phyloP scores from a whole-genome alignment of 495 filamentous ascomycete genomes.

The Saxispiralis lemnorum region DNA sequence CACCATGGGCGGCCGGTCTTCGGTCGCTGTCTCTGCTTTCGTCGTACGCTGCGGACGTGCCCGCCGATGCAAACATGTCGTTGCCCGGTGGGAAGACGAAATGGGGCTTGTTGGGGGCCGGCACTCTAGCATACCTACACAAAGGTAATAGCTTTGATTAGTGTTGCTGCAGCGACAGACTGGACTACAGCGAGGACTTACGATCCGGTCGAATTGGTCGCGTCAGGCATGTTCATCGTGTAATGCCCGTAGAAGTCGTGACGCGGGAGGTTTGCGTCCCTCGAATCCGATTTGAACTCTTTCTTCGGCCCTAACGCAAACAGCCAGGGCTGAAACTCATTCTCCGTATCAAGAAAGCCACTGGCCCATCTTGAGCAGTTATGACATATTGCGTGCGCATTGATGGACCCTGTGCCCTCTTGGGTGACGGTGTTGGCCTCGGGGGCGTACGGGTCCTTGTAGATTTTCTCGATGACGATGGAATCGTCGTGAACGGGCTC shows the following conservation, averaged over 20 bases:
- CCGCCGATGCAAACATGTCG: slow-evolving; percentile 1
- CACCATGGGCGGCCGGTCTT: slow-evolving; percentile 31
- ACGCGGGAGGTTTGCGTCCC: slow-evolving; percentile 28
- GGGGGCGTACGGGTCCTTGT: slow-evolving; percentile 8
- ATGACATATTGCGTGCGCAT: slow-evolving; percentile 29
- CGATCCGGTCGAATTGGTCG: slow-evolving; percentile 21
- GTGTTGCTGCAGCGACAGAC: no score
- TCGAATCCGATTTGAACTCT: slow-evolving; percentile 25
- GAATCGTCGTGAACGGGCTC: slow-evolving; percentile 2
- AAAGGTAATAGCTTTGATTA: not conserved
- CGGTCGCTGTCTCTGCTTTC: slow-evolving; percentile 13
- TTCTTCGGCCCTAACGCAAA: slow-evolving; percentile 34
- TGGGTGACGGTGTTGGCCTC: slow-evolving; percentile 3
- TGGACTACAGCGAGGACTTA: no score
- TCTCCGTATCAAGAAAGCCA: slow-evolving; percentile 26
- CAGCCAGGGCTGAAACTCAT: slow-evolving; percentile 31
- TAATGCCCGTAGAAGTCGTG: slow-evolving; percentile 39
- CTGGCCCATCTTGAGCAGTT: slow-evolving; percentile 33
- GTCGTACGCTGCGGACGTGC: slow-evolving; percentile 2
- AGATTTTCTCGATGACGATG: slow-evolving; percentile 2
- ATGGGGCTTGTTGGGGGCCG: slow-evolving; percentile 5
- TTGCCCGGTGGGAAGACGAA: not conserved
- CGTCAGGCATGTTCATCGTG: slow-evolving; percentile 32
- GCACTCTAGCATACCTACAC: slow-evolving; percentile 7
- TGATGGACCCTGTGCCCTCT: slow-evolving; percentile 18